These are phyloP conservation scores for Candida namnaoensis DNA, from an alignment of 805 yeast genomes.

Conservation along the genomic window DNA sequence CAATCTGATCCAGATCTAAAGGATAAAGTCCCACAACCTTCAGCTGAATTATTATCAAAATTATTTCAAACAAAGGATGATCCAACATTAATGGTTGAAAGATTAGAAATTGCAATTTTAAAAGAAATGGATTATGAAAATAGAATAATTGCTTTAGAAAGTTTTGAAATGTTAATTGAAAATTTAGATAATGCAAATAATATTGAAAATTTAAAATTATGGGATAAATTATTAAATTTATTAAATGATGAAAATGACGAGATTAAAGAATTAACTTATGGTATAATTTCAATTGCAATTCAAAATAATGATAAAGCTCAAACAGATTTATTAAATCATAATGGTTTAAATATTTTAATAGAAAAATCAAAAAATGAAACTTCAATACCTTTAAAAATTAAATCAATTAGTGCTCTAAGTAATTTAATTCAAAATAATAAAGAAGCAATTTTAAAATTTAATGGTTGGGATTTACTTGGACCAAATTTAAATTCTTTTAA, in stretches of 20 bases:
- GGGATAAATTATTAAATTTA: slow-evolving; percentile 61
- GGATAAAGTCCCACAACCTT: slow-evolving; percentile 57
- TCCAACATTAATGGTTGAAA: slow-evolving; percentile 77
- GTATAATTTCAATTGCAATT: slow-evolving; percentile 82
- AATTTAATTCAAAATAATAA: slow-evolving; percentile 63
- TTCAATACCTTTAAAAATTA: slow-evolving; percentile 33
- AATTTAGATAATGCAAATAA: slow-evolving; percentile 93
- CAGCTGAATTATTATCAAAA: slow-evolving; percentile 71
- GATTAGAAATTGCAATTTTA: slow-evolving; percentile 49
- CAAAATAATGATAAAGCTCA: slow-evolving; percentile 84
- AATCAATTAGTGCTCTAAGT: slow-evolving; percentile 73
- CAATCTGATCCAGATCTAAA: slow-evolving; percentile 66
- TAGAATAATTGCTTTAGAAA: slow-evolving; percentile 74
- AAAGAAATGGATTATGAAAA: slow-evolving; percentile 53
- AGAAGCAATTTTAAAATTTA: slow-evolving; percentile 47
- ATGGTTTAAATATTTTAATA: slow-evolving; percentile 39
- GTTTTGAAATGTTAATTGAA: slow-evolving; percentile 89
- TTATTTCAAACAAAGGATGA: slow-evolving; percentile 80
- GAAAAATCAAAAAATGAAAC: slow-evolving; percentile 21
- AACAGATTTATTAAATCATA: slow-evolving; percentile 44
- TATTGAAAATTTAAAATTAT: slow-evolving; percentile 71
- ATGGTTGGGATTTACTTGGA: slow-evolving; percentile 57
- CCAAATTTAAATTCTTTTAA: slow-evolving; percentile 12
- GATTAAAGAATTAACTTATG: slow-evolving; percentile 52
- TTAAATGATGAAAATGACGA: slow-evolving; percentile 34